These are phyloP conservation scores for Penicillium alfredii DNA, from an alignment of 495 filamentous ascomycete genomes.

Conservation along the genomic window DNA sequence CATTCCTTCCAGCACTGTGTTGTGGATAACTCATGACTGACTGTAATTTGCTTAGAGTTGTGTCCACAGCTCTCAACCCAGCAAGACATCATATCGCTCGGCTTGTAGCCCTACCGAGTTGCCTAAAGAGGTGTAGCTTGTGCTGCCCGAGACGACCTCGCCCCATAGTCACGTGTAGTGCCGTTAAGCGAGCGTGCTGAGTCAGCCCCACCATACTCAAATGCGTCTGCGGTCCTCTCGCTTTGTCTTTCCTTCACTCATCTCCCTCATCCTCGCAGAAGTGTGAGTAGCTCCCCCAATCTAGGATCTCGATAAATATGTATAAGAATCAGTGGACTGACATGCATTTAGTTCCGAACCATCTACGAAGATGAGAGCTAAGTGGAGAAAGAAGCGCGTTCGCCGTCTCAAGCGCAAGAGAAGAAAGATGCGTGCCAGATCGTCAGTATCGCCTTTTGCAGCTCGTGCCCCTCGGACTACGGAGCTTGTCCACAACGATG, in stretches of 20 bases:
- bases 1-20: no score
- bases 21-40: no score
- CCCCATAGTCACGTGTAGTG: constrained; percentile 2
- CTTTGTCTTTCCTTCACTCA: constrained; percentile 45
- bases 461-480: neutral
- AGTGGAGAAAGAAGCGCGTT: constrained; percentile 99
- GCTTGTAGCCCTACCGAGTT: constrained; percentile 11
- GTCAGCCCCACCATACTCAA: constrained; percentile 44
- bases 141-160: no score
- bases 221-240: constrained; percentile 28
- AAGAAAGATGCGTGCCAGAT: constrained; percentile 95
- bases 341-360: constrained; percentile 22
- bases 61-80: no score
- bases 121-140: constrained; percentile 3
- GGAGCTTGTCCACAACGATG: constrained; percentile 6
- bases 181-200: constrained; percentile 34
- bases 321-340: constrained; percentile 9
- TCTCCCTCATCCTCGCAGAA: constrained; percentile 51
- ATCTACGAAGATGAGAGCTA: constrained; percentile 87
- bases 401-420: constrained; percentile 97
- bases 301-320: constrained; percentile 3
- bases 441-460: constrained; percentile 49
- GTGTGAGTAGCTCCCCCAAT: constrained; percentile 35
- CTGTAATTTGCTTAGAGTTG: no score
- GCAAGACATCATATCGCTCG: no score